Conservation (phyloP, 1,284 basidiomycete genomes). For the Puccinia coronata region DNA sequence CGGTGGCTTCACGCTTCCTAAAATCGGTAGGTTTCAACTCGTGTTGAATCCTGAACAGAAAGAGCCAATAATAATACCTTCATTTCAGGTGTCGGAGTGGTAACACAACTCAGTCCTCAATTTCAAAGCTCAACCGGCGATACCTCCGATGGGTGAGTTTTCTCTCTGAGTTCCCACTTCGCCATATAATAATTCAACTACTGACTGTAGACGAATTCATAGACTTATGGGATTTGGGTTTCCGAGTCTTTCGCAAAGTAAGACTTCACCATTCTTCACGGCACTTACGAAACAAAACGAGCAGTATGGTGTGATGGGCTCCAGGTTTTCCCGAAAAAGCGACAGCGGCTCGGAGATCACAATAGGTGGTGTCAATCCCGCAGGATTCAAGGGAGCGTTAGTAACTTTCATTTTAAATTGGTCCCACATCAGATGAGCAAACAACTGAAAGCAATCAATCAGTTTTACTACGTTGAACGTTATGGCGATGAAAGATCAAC, state of each 20-base stretch:
- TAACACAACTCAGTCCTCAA: conserved; percentile 35
- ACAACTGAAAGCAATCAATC: neutral
- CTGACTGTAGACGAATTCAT: neutral
- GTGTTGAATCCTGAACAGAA: neutral
- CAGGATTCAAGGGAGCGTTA: conserved; percentile 30
- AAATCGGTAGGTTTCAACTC: conserved; percentile 25
- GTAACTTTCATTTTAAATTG: neutral
- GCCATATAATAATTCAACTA: neutral
- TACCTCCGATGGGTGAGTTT: conserved; percentile 42
- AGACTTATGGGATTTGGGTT: conserved; percentile 45
- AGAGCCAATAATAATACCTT: neutral
- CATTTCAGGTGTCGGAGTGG: conserved; percentile 29
- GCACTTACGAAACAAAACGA: conserved; percentile 16
- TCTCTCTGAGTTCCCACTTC: neutral
- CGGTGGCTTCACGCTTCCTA: conserved; percentile 18
- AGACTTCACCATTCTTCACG: conserved; percentile 31
- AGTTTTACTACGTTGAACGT: conserved; percentile 40
- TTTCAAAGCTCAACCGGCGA: conserved; percentile 43
- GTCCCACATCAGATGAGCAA: neutral
- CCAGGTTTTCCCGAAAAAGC: conserved; percentile 34
- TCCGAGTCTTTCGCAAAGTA: conserved; percentile 40
- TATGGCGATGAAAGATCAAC: conserved; percentile 43
- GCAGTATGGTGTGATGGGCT: conserved; percentile 26
- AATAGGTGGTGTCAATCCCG: conserved; percentile 27
- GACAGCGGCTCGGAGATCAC: conserved; percentile 32